Conservation (phyloP, 352 stramenopile species). For the Globisporangium nunn region DNA sequence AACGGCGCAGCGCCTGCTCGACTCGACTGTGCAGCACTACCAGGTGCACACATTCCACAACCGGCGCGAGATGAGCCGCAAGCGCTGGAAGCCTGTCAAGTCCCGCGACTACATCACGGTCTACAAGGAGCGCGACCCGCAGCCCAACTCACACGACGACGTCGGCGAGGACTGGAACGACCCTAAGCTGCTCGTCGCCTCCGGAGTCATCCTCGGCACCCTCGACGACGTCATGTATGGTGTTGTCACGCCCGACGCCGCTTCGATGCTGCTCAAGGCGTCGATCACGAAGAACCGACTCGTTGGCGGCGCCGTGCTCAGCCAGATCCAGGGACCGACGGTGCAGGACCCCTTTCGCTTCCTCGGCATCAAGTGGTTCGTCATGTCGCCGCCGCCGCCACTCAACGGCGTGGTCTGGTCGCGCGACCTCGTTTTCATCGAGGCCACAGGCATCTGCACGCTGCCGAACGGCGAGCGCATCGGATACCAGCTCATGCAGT, state of each 20-base stretch:
- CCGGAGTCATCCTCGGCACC: conserved; percentile 10
- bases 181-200: conserved; percentile 9
- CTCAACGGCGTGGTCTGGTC: conserved; percentile 8
- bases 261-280: conserved; percentile 44
- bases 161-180: conserved; percentile 5
- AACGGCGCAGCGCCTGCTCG: conserved; percentile 8
- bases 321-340: conserved; percentile 9
- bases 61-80: conserved; percentile 18
- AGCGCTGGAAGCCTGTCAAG: conserved; percentile 27
- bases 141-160: neutral
- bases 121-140: conserved; percentile 19
- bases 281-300: conserved; percentile 41
- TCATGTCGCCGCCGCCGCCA: conserved; percentile 4
- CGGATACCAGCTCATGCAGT: conserved; percentile 29
- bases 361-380: conserved; percentile 21
- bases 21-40: conserved; percentile 20
- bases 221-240: conserved; percentile 67
- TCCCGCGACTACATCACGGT: conserved; percentile 22
- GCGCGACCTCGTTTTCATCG: conserved; percentile 29
- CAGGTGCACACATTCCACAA: conserved; percentile 15
- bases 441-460: conserved; percentile 32
- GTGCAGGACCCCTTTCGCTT: conserved; percentile 19
- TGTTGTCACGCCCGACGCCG: conserved; percentile 27
- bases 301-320: conserved; percentile 9
- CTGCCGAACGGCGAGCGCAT: conserved; percentile 17